Evolutionary conservation across 176 grass and related monocot genomes (phyloP).

Genomic region (Cocos nucifera): DNA sequence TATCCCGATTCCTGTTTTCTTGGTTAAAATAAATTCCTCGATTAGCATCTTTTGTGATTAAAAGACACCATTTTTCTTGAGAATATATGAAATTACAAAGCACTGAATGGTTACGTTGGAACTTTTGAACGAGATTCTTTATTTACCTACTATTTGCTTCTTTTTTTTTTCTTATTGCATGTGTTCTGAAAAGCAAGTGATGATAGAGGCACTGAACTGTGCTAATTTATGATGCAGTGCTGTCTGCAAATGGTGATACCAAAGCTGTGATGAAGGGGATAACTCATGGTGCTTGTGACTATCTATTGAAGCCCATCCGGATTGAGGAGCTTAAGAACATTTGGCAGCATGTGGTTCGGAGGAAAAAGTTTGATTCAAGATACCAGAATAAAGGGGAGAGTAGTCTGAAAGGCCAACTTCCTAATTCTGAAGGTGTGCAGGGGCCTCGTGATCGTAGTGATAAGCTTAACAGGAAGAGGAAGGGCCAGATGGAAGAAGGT

Average conservation of each 20-base stretch:
- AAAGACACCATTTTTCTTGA: too few species aligned
- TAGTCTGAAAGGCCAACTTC: slow-evolving; percentile 15
- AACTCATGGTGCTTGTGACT: slow-evolving; percentile 35
- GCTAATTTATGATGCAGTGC: slow-evolving; percentile 25
- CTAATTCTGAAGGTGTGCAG: slow-evolving; percentile 17
- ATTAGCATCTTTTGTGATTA: too few species aligned
- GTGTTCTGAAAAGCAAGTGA: too few species aligned
- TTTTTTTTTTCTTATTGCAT: too few species aligned
- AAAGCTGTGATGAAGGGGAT: slow-evolving; percentile 41
- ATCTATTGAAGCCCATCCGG: slow-evolving; percentile 43
- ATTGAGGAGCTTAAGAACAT: slow-evolving; percentile 38
- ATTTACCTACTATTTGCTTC: too few species aligned
- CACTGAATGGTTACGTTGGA: too few species aligned
- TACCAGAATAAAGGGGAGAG: slow-evolving; percentile 17
- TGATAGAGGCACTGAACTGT: too few species aligned
- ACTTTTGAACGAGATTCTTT: too few species aligned
- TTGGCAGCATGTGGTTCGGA: slow-evolving; percentile 45
- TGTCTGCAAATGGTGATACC: slow-evolving; percentile 32
- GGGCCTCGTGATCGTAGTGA: background rate
- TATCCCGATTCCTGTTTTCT: too few species aligned
- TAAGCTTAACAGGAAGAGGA: slow-evolving; percentile 26
- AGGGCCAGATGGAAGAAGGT: slow-evolving; percentile 14
- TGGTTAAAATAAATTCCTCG: too few species aligned
- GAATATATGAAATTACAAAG: too few species aligned
- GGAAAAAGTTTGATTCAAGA: background rate